phyloP scores from a whole-genome alignment of 148 eudicot species.

The Camellia lanceoleosa region DNA sequence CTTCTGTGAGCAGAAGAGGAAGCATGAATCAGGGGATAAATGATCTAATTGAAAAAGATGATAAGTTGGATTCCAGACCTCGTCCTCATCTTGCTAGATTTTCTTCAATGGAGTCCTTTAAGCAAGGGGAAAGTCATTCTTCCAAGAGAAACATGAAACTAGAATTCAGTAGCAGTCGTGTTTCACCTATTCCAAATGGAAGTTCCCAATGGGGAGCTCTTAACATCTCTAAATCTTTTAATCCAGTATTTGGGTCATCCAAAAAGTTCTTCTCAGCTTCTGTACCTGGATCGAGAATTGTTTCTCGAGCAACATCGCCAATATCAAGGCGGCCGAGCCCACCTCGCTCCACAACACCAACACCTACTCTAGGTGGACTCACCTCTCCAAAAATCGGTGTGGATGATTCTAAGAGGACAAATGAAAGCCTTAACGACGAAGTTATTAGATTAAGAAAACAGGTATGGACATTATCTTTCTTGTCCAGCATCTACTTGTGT shows the following conservation, averaged over 20 bases:
- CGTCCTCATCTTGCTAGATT: conserved; percentile 81
- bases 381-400: conserved; percentile 60
- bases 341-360: conserved; percentile 95
- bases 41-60: conserved; percentile 65
- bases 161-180: conserved; percentile 92
- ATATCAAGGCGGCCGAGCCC: conserved; percentile 88
- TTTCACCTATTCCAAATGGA: conserved; percentile 87
- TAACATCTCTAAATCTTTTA: conserved; percentile 76
- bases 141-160: conserved; percentile 80
- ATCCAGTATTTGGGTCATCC: conserved; percentile 90
- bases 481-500: background rate
- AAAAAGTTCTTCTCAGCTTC: conserved; percentile 96
- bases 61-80: conserved; percentile 59
- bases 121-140: conserved; percentile 50
- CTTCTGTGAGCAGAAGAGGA: conserved; percentile 75
- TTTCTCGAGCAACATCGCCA: conserved; percentile 96
- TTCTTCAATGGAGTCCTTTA: conserved; percentile 75
- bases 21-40: conserved; percentile 49
- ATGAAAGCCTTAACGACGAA: conserved; percentile 75
- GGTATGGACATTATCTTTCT: conserved; percentile 40
- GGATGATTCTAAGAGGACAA: conserved; percentile 54
- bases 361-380: conserved; percentile 86
- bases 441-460: conserved; percentile 65
- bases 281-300: conserved; percentile 98
- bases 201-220: conserved; percentile 83